A percentile compares a stretch with the other conserved stretches of the same genome.
Conservation (phyloP, 2,329 filamentous ascomycete species). For the Emericellopsis atlantica region DNA sequence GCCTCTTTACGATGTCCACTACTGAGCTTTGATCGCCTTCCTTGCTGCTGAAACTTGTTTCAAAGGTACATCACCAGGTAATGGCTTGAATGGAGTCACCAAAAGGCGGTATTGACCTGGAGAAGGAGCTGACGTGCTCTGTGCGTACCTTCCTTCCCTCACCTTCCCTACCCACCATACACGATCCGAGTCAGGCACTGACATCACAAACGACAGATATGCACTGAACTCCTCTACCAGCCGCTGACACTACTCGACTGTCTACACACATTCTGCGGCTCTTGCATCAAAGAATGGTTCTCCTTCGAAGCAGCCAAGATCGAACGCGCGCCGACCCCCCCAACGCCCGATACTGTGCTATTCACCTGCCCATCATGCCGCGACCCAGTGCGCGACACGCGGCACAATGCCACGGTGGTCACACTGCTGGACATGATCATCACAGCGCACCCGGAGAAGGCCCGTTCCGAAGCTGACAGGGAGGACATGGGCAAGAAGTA, state of each 20-base stretch:
- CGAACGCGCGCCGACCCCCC: conserved; percentile 34
- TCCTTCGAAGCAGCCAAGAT: conserved; percentile 57
- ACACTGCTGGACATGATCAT: conserved; percentile 85
- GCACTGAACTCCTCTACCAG: conserved; percentile 87
- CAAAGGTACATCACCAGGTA: background rate
- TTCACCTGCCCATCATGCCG: conserved; percentile 94
- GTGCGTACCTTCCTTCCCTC: conserved; percentile 39
- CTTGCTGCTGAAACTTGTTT: background rate
- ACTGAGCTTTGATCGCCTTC: background rate
- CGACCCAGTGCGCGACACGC: conserved; percentile 71
- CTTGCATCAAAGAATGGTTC: conserved; percentile 95
- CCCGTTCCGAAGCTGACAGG: conserved; percentile 59
- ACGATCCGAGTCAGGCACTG: background rate
- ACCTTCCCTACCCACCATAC: no score
- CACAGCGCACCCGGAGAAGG: conserved; percentile 64
- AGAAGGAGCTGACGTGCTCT: conserved; percentile 90
- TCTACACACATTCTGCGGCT: conserved; percentile 90
- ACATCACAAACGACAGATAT: conserved; percentile 53
- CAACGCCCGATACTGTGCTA: conserved; percentile 31
- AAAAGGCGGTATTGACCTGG: conserved; percentile 54
- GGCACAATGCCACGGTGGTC: conserved; percentile 81
- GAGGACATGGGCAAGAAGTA: conserved; percentile 65
- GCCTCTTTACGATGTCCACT: background rate
- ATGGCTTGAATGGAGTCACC: conserved; percentile 35
- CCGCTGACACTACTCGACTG: conserved; percentile 86